Evolutionary conservation across 1,284 basidiomycete genomes (phyloP).

Genomic region (Fomitiporia mediterranea): DNA sequence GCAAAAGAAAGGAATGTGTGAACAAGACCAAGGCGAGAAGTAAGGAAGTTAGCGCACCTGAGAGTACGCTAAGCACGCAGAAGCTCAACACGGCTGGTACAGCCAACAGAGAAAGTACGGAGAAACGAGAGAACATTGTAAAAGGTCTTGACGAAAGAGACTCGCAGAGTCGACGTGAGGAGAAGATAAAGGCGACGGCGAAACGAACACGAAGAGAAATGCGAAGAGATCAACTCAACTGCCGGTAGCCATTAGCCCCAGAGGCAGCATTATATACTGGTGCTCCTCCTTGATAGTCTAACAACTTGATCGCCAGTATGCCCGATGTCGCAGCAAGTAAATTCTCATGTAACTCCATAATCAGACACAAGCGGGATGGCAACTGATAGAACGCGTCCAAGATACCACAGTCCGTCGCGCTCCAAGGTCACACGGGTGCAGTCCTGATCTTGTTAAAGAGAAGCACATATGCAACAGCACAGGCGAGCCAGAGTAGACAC

Average conservation of each 20-base stretch:
- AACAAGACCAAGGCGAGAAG: background rate
- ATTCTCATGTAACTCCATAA: background rate
- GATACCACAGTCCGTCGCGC: background rate
- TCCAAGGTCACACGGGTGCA: background rate
- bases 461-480: no score
- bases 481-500: background rate
- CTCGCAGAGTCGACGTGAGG: conserved; percentile 11
- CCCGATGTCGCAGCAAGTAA: background rate
- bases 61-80: background rate
- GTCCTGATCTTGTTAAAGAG: background rate
- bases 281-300: background rate
- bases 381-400: background rate
- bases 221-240: conserved; percentile 18
- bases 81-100: conserved; percentile 8
- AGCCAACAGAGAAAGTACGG: conserved; percentile 8
- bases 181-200: background rate
- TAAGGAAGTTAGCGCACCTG: conserved; percentile 1
- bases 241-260: background rate
- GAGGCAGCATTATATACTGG: conserved; percentile 4
- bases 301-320: background rate
- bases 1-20: background rate
- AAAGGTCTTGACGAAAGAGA: background rate
- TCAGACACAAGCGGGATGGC: background rate
- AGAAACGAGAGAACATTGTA: conserved; percentile 6
- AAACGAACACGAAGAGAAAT: background rate